Base-by-base conservation (phyloP, 495 filamentous ascomycete genomes). In the Thozetella sp. region DNA sequence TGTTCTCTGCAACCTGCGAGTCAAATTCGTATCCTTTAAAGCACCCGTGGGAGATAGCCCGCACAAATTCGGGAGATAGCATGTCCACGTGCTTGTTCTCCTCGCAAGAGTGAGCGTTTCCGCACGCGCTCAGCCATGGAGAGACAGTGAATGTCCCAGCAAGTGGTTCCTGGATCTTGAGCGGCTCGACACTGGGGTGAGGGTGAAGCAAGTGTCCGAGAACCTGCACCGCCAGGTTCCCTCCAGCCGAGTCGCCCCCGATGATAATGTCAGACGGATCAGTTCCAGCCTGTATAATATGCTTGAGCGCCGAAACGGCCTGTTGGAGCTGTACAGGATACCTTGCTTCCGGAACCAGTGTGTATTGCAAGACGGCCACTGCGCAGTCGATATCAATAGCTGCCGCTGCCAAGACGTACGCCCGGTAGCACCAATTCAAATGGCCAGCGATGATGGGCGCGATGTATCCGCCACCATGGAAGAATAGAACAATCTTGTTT, bases 401-500 rank as follows among this genome's bases (percentile, higher is more conserved):
- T 17, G 25, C 40, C 22, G 50, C 55, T 2, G 70, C 60, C 2
- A 58, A 56, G 15, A 75, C 25, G 25, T 67, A 75, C 0, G 70
- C 51, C 13, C 62, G 59, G 19, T 62, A 25, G 30, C 68, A 71
- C 60, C 63, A 68, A 23, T 72, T 63, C 2, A 75, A 37, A 30
- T 73, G 68, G 0, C 66, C 70, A 0, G 51, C 25, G 12, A 25
- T 17, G 25, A 63, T 22, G 17, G 72, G 68, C 4, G 55, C 51
- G 13, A 60, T 48, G 53, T 72, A 75, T 3, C 68, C 72, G 25
- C 72, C 72, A 13, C 72, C 72, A 56, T 75, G 72, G 51, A 75
- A 58, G 54, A 68, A 73, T 50, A 63, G 60, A n/a, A 75, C 72
- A 26, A 73, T 55, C 37, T 73, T 73, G 11, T 55, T 63, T 9